Evolutionary conservation across 2,329 filamentous ascomycete genomes (phyloP), one percentile per base, ranked within the genome.

Genomic region (Calonectria hongkongensis): DNA sequence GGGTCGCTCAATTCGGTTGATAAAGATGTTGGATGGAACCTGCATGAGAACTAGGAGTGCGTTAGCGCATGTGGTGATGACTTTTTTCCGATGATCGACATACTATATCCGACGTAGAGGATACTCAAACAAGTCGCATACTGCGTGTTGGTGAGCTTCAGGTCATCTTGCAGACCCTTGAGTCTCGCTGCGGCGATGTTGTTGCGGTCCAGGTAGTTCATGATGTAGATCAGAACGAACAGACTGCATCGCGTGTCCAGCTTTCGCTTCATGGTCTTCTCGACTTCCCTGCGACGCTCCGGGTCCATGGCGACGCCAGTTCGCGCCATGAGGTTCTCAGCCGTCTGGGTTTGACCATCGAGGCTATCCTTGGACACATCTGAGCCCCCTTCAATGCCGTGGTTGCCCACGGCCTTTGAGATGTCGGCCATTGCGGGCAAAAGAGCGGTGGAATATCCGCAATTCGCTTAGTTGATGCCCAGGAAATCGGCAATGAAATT

Each of bases 141-240:
- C 80, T 94, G 85, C 3, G 87, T 88, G 76, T 89, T 84, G 48
- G 82, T 82, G 73, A 94, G 85, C 2, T 85, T 81, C 27, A 94
- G 83, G 65, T 94, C 92, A 10, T 86, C 85, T 70, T 93, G 89
- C 25, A 94, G 85, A 7, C 92, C 92, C 79, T 91, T 90, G 66
- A 94, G 86, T 27, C 90, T 88, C 1, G 93, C 93, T 1, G 92
- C 88, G 2, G 92, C 92, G 74, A 94, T 93, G 82, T 94, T 93
- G 81, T 93, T 93, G 43, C 91, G 86, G 78, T 93, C 91, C 36
- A 92, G 86, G 82, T 94, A 95, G 84, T 95, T 95, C 82, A 86
- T 87, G 81, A 95, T 94, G 79, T 95, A 95, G 85, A 95, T 94
- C 75, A 95, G 82, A 60, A 95, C 90, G 70, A 95, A 89, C 76